Conservation (phyloP, 108 stramenopile species). For the Bacterosira constricta region DNA sequence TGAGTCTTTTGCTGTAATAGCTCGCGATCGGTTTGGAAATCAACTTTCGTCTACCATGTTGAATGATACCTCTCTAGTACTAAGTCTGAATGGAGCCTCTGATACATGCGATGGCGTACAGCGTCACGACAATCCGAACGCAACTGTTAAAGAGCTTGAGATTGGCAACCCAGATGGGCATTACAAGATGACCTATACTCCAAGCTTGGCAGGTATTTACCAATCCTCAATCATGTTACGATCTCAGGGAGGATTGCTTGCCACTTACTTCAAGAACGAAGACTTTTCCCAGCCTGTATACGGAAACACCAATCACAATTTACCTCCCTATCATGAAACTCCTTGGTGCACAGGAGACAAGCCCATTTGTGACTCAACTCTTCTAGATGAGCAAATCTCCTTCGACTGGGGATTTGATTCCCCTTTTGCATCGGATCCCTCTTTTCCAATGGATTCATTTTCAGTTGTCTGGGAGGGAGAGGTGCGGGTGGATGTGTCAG, state of each 20-base stretch:
- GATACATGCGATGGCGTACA: constrained; percentile 32
- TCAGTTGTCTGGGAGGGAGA: constrained; percentile 70
- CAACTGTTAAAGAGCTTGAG: constrained; percentile 13
- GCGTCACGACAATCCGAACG: constrained; percentile 3
- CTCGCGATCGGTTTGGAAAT: constrained; percentile 79
- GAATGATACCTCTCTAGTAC: constrained; percentile 13
- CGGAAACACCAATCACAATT: constrained; percentile 49
- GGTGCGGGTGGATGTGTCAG: constrained; percentile 43
- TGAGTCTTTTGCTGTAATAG: constrained; percentile 59
- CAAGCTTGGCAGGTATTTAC: constrained; percentile 68
- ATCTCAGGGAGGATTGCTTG: constrained; percentile 69
- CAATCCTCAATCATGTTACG: constrained; percentile 46
- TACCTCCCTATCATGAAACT: constrained; percentile 42
- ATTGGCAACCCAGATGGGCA: constrained; percentile 61
- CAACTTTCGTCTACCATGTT: constrained; percentile 39
- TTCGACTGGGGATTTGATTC: constrained; percentile 68
- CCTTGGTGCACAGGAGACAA: constrained; percentile 46
- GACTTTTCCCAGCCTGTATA: constrained; percentile 75
- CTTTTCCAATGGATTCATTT: constrained; percentile 78
- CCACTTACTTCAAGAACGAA: constrained; percentile 60
- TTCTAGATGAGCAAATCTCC: constrained; percentile 52
- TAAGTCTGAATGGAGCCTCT: constrained; percentile 37
- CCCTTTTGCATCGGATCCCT: constrained; percentile 46
- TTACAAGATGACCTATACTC: constrained; percentile 59
- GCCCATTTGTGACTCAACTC: constrained; percentile 65